Conservation (phyloP, 2,329 filamentous ascomycete genomes). For the Beauveria rudraprayagi region DNA sequence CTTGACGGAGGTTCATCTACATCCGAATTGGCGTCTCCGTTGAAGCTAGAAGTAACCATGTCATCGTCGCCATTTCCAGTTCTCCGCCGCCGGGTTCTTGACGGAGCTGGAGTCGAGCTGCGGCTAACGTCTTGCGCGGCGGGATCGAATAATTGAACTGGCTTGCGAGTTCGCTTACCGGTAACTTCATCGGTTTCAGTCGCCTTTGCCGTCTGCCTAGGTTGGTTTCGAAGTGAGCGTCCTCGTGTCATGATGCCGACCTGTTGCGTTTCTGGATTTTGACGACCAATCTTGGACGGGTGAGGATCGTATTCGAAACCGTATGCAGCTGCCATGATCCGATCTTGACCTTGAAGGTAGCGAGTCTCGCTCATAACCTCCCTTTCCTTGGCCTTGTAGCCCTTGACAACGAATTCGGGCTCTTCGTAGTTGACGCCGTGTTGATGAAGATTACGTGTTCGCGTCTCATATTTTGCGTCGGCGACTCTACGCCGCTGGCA, state of each 20-base stretch:
- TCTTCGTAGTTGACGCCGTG: constrained; percentile 37
- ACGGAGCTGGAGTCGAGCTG: constrained; percentile 39
- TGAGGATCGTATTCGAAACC: constrained; percentile 54
- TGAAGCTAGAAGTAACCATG: constrained; percentile 24
- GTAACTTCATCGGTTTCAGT: constrained; percentile 44
- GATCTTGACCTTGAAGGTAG: constrained; percentile 46
- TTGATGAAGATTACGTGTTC: constrained; percentile 32
- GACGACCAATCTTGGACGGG: constrained; percentile 47
- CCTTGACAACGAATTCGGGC: constrained; percentile 47
- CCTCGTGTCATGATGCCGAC: constrained; percentile 42
- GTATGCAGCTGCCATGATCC: constrained; percentile 51
- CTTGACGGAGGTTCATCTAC: constrained; percentile 18
- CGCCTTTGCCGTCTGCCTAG: constrained; percentile 50
- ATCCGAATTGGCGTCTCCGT: constrained; percentile 26
- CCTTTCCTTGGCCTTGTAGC: constrained; percentile 39
- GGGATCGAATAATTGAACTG: constrained; percentile 42
- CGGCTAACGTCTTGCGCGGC: constrained; percentile 43
- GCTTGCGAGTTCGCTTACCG: constrained; percentile 47
- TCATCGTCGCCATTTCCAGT: constrained; percentile 24
- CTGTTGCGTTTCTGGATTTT: constrained; percentile 49
- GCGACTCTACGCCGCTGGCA: constrained; percentile 41
- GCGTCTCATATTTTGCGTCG: constrained; percentile 39
- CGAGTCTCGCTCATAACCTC: constrained; percentile 36
- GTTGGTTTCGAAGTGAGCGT: constrained; percentile 48
- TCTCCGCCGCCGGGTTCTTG: constrained; percentile 25